Evolutionary conservation across 164 flowering plant genomes (phyloP).

Genomic region (Piper longum): DNA sequence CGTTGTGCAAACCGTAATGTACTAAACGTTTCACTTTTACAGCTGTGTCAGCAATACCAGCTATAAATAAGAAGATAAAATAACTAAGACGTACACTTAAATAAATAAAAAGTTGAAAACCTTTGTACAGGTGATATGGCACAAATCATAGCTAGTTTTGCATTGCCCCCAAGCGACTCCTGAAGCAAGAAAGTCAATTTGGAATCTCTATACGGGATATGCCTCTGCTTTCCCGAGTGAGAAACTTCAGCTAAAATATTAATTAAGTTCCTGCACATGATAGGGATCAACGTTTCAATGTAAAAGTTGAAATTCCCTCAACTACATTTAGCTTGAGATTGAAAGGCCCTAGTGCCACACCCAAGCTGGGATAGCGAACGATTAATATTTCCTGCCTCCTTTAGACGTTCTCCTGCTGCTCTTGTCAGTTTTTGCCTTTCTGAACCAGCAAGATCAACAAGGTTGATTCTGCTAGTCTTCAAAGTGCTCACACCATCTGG

Average conservation of each 20-base stretch:
- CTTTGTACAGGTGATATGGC: conserved; percentile 88
- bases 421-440: conserved; percentile 93
- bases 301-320: background rate
- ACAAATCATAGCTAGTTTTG: conserved; percentile 91
- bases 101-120: conserved; percentile 17
- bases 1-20: conserved; percentile 96
- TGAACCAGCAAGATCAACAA: conserved; percentile 98
- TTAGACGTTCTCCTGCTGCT: conserved; percentile 93
- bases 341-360: conserved; percentile 23
- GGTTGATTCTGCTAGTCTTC: conserved; percentile 80
- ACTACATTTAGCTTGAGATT: background rate
- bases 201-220: conserved; percentile 96
- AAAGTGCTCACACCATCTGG: conserved; percentile 77
- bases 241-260: conserved; percentile 97
- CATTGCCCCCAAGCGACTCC: conserved; percentile 99
- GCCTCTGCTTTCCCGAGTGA: conserved; percentile 89
- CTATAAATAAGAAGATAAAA: conserved; percentile 1
- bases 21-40: conserved; percentile 85
- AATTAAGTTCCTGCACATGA: conserved; percentile 62
- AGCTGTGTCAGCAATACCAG: conserved; percentile 36
- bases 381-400: conserved; percentile 96
- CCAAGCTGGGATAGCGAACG: conserved; percentile 98
- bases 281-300: background rate
- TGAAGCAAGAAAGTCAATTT: conserved; percentile 87
- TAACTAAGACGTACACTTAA: background rate